phyloP scores from a whole-genome alignment of 1,139 yeast genomes.

The Protomyces macrosporus region DNA sequence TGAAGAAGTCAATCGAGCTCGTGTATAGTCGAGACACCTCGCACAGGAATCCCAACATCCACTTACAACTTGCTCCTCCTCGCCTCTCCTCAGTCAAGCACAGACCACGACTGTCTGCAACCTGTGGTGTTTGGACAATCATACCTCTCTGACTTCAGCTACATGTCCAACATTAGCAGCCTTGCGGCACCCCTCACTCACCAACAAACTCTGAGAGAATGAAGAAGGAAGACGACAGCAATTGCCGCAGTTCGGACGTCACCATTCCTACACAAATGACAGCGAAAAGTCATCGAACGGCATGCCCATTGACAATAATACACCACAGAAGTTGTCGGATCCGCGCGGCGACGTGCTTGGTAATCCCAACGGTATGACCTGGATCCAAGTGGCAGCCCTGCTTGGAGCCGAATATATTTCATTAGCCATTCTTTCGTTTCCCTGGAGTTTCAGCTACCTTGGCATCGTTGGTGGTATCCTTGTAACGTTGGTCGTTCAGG shows the following conservation, averaged over 20 bases:
- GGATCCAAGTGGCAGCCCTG: constrained; percentile 56
- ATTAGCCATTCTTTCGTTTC: constrained; percentile 59
- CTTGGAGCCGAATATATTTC: constrained; percentile 58
- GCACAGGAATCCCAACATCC: no score
- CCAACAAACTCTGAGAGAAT: no score
- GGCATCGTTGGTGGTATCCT: constrained; percentile 57
- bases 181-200: no score
- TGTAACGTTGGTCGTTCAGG: constrained; percentile 48
- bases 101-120: no score
- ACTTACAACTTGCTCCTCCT: no score
- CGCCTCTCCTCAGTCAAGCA: no score
- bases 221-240: neutral
- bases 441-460: constrained; percentile 54
- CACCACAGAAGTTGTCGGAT: constrained; percentile 22
- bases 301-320: constrained; percentile 5
- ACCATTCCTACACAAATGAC: constrained; percentile 5
- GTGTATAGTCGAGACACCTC: no score
- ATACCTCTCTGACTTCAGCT: no score
- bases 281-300: neutral
- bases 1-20: no score
- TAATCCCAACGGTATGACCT: constrained; percentile 36
- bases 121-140: no score
- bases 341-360: constrained; percentile 22
- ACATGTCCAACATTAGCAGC: no score
- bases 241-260: constrained; percentile 11